Evolutionary conservation across 352 stramenopile genomes (phyloP), one percentile per base, ranked within the genome.

Genomic region (Nannochloropsis limnetica): DNA sequence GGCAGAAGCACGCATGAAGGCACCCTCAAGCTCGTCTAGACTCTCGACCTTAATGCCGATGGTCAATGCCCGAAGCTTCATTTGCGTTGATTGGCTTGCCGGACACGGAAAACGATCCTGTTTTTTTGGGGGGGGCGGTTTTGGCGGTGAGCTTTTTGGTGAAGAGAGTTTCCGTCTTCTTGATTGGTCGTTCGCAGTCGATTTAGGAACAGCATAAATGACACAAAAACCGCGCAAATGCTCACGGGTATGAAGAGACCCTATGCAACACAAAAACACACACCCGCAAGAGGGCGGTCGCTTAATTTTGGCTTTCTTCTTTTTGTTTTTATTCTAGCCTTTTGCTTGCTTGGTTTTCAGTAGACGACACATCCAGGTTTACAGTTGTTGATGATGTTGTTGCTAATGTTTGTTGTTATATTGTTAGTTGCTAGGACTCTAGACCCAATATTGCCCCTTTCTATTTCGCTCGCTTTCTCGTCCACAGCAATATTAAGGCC

Each of bases 11-110:
- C 61, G 61, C 61, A 74, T 23, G 6, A 74, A 74, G n/a, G 61
- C 61, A 6, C 8, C 61, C n/a, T 74, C 61, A 11, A 74, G n/a
- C n/a, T 74, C 61, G 8, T 74, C 11, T 3, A 74, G n/a, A 20
- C 61, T 74, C 25, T 74, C 61, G 61, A 74, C 22, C 61, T 74
- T 74, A 20, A 74, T 74, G 6, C 61, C 61, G 25, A 74, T 74
- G n/a, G 61, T 74, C 61, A 74, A 22, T 20, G 61, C 61, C 11
- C 61, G n/a, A 20, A 74, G n/a, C 25, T 74, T 74, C 61, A 74
- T 74, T 49, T 49, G 37, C 37, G 17, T 1, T 17, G n/a, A n/a
- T n/a, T n/a, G n/a, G n/a, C n/a, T n/a, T 14, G 17, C 11, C 8
- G 37, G 37, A 49, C 37, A 49, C 11, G 37, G 2, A 14, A 15